Evolutionary conservation across 441 rosid genomes (phyloP), one percentile per base, ranked within the genome.

Genomic region (Populus trichocarpa): DNA sequence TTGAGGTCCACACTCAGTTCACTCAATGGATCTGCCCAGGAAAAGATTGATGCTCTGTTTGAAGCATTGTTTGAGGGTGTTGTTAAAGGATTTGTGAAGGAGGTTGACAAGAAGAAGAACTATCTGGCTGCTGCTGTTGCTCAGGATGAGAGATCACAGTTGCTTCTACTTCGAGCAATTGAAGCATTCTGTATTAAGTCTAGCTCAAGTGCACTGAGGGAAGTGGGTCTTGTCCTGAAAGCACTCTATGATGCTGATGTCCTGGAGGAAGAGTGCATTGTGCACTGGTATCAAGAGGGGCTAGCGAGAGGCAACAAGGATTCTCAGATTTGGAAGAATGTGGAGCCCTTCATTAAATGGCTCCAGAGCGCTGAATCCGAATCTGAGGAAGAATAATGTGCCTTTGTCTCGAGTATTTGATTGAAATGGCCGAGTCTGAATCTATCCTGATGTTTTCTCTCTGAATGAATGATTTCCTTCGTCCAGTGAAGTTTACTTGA

Each of bases 321-420:
- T 81, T 86, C 88, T 1, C 72, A 64, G 42, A 64, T 93, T n/a
- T 89, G 91, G 94, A 92, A 95, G 87, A 85, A 84, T 70, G 83
- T 79, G 9, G 83, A 88, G 81, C 99, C 99, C 13, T 89, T 95
- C 59, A 82, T 88, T 0, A 94, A 85, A 85, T 95, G 98, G 99
- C 96, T 95, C 14, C 85, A 90, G 88, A 91, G 75, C 70, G 99
- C 99, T 0, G 98, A 95, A 82, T 95, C 99, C 0, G 97, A 95
- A 76, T 77, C 95, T 0, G 98, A 91, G 73, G 96, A 88, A 23
- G 96, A 89, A 79, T 89, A 86, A 88, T 35, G 10, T 67, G 3
- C 18, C 26, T 3, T 46, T 36, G 8, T 22, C 5, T 14, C 12
- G 14, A 2, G 12, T 46, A 38, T 6, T n/a, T n/a, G n/a, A n/a